A percentile compares a stretch with the other conserved stretches of the same genome.
Evolutionary conservation across 352 stramenopile genomes (phyloP).

Genomic region (Pythium aphanidermatum): DNA sequence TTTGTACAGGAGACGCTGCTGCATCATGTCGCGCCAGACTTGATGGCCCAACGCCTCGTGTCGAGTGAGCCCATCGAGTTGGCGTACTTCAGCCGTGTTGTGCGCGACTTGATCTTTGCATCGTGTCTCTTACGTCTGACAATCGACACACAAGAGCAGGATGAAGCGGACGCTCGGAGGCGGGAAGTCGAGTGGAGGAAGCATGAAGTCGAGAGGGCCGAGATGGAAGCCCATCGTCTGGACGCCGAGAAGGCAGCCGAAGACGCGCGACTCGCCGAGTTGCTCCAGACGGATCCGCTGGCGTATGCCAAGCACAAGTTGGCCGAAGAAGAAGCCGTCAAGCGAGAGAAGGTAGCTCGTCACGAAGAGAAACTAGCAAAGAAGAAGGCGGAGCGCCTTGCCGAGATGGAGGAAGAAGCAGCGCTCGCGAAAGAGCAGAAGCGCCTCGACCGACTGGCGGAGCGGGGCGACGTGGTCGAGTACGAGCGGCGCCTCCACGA

Average conservation of each 20-base stretch:
- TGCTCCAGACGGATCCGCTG: conserved; percentile 30
- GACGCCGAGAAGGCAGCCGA: conserved; percentile 21
- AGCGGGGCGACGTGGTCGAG: conserved; percentile 32
- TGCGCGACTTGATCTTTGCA: conserved; percentile 54
- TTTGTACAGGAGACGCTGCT: conserved; percentile 66
- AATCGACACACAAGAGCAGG: conserved; percentile 36
- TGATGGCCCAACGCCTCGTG: conserved; percentile 16
- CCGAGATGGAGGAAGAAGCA: conserved; percentile 50
- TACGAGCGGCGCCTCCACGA: conserved; percentile 40
- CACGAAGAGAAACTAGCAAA: conserved; percentile 33
- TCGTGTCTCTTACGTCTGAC: conserved; percentile 46
- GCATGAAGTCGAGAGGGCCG: too few species aligned
- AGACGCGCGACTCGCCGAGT: conserved; percentile 24
- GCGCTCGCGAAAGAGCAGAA: conserved; percentile 60
- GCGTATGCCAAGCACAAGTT: conserved; percentile 37
- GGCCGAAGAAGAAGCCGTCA: conserved; percentile 24
- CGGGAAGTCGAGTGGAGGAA: conserved; percentile 7
- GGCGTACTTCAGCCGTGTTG: conserved; percentile 42
- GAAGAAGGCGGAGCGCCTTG: conserved; percentile 44
- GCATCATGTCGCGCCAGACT: conserved; percentile 26
- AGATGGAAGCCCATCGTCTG: conserved; percentile 15
- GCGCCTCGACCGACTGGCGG: conserved; percentile 46
- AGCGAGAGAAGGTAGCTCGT: conserved; percentile 26
- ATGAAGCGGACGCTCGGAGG: conserved; percentile 21
- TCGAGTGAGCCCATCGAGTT: conserved; percentile 45